Evolutionary conservation across 176 grass and related monocot genomes (phyloP), one percentile per base, ranked within the genome.

Genomic region (Saccharum officinarum): DNA sequence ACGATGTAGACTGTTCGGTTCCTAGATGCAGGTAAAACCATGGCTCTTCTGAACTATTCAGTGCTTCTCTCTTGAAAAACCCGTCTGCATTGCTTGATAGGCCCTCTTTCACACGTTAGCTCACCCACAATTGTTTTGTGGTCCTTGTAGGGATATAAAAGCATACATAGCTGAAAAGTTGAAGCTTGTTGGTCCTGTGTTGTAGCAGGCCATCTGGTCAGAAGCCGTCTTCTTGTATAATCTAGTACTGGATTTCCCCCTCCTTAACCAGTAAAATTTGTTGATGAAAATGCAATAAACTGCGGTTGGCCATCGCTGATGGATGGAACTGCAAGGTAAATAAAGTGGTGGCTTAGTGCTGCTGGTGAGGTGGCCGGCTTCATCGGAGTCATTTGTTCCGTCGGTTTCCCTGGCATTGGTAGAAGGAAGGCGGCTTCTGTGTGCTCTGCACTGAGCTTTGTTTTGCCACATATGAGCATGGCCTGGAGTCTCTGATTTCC

Each of bases 1-100:
- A 15, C 18, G 16, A 75, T 0, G 46, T 4, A 10, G 68, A 41
- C 17, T 90, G 89, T 59, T 60, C 18, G 15, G 89, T 86, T 68
- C 89, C 89, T 18, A 87, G 89, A 87, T 90, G 89, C 89, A 79
- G 89, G 89, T 90, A 86, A 83, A 82, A 82, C 54, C 45, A 15
- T 73, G 65, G 8, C 39, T 69, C 67, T 31, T 82, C 41, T 15
- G 39, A 50, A 46, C 37, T 75, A 28, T 77, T 77, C 14, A 78
- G 44, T 79, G 66, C 26, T 50, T 13, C 0, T 77, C 41, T 70
- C 39, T 18, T 33, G 47, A n/a, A n/a, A 42, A 59, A 20, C 37
- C 4, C 37, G 14, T 57, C 22, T 82, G 57, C 26, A 73, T 30
- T 76, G 52, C 37, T 73, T 7, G 17, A 60, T 67, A 45, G 20